phyloP scores from a whole-genome alignment of 2,329 filamentous ascomycete genomes.

The Talaromyces sp. region DNA sequence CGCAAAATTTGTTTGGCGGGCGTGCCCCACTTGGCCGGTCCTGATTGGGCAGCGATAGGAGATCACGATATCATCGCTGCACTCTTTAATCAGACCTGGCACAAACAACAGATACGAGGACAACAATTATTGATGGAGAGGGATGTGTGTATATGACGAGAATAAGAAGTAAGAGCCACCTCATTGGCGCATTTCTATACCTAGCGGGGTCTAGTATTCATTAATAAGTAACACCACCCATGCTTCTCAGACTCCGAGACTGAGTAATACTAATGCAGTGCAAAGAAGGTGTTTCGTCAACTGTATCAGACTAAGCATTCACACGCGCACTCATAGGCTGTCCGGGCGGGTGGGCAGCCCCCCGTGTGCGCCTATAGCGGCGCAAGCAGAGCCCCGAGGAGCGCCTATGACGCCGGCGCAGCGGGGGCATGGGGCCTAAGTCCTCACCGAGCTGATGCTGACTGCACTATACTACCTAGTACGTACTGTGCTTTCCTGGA shows the following conservation, averaged over 20 bases:
- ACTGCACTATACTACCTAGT: no score
- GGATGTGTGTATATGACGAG: no score
- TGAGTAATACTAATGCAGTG: no score
- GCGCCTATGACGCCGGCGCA: conserved; percentile 8
- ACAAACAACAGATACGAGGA: background rate
- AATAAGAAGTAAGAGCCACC: no score
- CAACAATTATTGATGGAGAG: no score
- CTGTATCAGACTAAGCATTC: background rate
- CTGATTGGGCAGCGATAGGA: background rate
- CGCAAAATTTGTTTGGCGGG: background rate
- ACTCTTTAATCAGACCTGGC: background rate
- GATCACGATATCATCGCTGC: background rate
- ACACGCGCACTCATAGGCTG: background rate
- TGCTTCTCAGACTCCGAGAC: background rate
- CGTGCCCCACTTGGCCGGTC: background rate
- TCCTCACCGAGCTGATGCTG: background rate
- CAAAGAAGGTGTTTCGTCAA: background rate
- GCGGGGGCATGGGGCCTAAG: conserved; percentile 6
- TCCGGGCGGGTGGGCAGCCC: background rate
- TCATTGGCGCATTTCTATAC: no score
- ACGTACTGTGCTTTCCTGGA: no score
- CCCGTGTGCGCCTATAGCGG: background rate
- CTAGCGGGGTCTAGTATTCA: background rate
- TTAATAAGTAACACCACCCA: background rate
- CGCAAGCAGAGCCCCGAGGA: background rate